These are phyloP conservation scores for Ophiosphaerella herpotricha DNA, from an alignment of 2,329 filamentous ascomycete genomes.

Conservation along the genomic window DNA sequence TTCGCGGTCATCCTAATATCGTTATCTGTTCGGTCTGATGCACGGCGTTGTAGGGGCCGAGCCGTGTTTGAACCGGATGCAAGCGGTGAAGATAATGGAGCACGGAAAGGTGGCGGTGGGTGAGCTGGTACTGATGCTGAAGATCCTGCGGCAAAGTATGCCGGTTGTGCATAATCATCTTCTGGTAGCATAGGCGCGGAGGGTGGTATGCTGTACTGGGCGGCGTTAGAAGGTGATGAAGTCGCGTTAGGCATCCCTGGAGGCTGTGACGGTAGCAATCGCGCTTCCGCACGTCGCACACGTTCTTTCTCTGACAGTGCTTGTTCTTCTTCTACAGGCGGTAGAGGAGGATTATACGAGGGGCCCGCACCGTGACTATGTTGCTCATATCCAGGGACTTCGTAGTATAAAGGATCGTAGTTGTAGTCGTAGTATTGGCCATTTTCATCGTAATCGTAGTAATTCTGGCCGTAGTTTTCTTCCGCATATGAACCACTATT, in stretches of 20 bases:
- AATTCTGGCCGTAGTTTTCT: slow-evolving; percentile 28
- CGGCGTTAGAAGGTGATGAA: slow-evolving; percentile 46
- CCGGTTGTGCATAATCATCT: slow-evolving; percentile 32
- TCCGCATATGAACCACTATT: slow-evolving; percentile 17
- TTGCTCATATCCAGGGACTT: slow-evolving; percentile 34
- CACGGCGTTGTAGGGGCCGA: slow-evolving; percentile 18
- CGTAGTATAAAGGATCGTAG: slow-evolving; percentile 39
- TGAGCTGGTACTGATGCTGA: slow-evolving; percentile 26
- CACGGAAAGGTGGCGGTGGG: slow-evolving; percentile 33
- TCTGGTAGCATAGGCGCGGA: slow-evolving; percentile 45
- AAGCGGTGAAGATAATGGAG: slow-evolving; percentile 15
- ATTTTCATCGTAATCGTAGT: slow-evolving; percentile 40
- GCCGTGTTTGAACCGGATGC: slow-evolving; percentile 9
- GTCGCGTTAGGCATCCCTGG: slow-evolving; percentile 55
- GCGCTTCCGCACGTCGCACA: slow-evolving; percentile 74
- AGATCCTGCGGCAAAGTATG: slow-evolving; percentile 27
- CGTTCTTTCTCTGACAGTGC: slow-evolving; percentile 80
- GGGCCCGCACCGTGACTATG: slow-evolving; percentile 46
- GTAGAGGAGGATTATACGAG: slow-evolving; percentile 59
- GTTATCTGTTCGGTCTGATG: slow-evolving; percentile 16
- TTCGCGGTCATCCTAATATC: slow-evolving; percentile 19
- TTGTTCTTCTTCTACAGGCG: slow-evolving; percentile 60
- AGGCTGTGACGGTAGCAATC: slow-evolving; percentile 80
- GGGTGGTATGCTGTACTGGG: slow-evolving; percentile 31
- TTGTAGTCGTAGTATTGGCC: slow-evolving; percentile 40